Evolutionary conservation across 2,329 filamentous ascomycete genomes (phyloP), one percentile per base, ranked within the genome.

Genomic region (Penicillium crustosum): DNA sequence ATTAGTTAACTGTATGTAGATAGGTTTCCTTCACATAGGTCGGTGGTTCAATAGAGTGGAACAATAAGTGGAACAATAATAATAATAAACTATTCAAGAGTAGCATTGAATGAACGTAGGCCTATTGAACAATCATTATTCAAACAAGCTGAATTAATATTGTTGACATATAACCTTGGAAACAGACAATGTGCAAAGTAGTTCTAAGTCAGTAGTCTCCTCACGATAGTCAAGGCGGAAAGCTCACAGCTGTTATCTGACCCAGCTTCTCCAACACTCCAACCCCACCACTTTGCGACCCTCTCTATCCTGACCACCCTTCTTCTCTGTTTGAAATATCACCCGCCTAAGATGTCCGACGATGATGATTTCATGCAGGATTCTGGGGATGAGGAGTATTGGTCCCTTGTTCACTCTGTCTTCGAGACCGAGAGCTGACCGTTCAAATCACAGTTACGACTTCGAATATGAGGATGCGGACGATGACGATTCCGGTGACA

Each of bases 391-490:
- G 90, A 93, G 79, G 88, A 93, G 86, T 97, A 81, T 65, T 81
- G 68, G 25, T 53, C 55, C 58, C 45, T 57, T 43, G 35, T 55
- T 56, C 19, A 25, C 54, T 42, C 17, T 29, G 19, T 6, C 56
- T 47, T 21, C 19, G 21, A 43, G 51, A 41, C 52, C 17, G 27
- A 59, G 27, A 59, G 65, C 68, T 75, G 58, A 73, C 73, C 47
- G 41, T 38, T 55, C 38, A 33, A 17, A 53, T 27, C 29, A 36
- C 57, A 90, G 89, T 69, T 92, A 97, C 73, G 94, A 97, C 78
- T 97, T 97, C 74, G 93, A 97, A 72, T 97, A 97, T 77, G 93
- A 97, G 73, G 94, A 92, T 68, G 91, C 92, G 64, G 91, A 96
- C 56, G 92, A 94, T 49, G 90, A 95, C 43, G 89, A 96, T 57